These are phyloP conservation scores for Colletotrichum sp. DNA, from an alignment of 2,329 filamentous ascomycete species.

Conservation along the genomic window DNA sequence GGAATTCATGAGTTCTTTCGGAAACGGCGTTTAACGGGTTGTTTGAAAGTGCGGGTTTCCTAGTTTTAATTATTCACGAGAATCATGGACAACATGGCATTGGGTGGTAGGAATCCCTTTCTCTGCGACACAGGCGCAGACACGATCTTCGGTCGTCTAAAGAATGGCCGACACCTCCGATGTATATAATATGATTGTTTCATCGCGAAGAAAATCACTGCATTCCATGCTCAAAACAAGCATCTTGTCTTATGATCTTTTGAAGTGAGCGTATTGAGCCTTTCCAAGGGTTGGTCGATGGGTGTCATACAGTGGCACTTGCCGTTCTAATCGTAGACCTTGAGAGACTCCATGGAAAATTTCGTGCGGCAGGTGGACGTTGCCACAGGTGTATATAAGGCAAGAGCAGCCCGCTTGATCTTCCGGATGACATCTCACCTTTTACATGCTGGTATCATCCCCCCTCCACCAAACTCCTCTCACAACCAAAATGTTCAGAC, in stretches of 20 bases:
- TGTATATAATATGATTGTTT: not conserved
- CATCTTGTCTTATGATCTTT: not conserved
- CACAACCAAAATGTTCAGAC: not conserved
- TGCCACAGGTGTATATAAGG: not conserved
- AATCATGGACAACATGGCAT: not conserved
- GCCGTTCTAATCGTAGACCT: not conserved
- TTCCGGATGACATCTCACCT: not conserved
- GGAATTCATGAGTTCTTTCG: not conserved
- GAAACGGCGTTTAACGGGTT: not conserved
- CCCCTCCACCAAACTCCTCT: not conserved
- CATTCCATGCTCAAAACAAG: not conserved
- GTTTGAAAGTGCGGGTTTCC: not conserved
- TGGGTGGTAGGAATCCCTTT: not conserved
- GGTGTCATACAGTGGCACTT: not conserved
- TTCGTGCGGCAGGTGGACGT: not conserved
- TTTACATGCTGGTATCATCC: not conserved
- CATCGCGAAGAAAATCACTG: not conserved
- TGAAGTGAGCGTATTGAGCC: not conserved
- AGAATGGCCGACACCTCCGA: not conserved
- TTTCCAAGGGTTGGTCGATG: not conserved
- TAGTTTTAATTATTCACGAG: not conserved
- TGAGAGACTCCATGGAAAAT: not conserved
- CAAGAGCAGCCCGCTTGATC: not conserved
- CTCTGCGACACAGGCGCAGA: not conserved
- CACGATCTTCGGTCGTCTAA: not conserved